These are phyloP conservation scores for Aureobasidium pullulans DNA, from an alignment of 2,329 filamentous ascomycete genomes.

Conservation along the genomic window DNA sequence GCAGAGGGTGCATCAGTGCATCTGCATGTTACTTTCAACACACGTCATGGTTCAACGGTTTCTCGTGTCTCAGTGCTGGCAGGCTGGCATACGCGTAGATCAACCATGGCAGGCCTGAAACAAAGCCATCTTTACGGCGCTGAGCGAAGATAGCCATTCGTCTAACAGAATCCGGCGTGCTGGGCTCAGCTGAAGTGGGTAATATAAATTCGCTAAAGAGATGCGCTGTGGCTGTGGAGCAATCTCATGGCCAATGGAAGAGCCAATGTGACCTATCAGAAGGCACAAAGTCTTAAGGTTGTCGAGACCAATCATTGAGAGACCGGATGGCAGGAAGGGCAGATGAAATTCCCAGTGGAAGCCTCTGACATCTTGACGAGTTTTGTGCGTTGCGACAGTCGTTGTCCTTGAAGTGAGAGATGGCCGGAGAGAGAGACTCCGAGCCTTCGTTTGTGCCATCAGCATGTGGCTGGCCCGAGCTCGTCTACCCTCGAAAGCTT, in stretches of 20 bases:
- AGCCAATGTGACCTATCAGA: not conserved
- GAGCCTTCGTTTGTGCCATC: not conserved
- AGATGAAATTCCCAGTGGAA: no score
- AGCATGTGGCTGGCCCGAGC: constrained; percentile 1
- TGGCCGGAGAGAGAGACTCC: not conserved
- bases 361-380: no score
- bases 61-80: not conserved
- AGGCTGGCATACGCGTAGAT: not conserved
- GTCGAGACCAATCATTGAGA: not conserved
- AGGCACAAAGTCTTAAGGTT: not conserved
- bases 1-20: not conserved
- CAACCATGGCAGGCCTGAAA: not conserved
- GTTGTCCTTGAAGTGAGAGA: no score
- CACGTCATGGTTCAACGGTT: constrained; percentile 14
- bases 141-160: not conserved
- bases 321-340: no score
- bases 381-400: no score
- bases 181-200: not conserved
- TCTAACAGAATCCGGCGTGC: not conserved
- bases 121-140: not conserved
- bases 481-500: not conserved
- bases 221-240: not conserved
- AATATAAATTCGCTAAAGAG: not conserved
- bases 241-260: not conserved
- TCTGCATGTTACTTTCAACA: not conserved